These are phyloP conservation scores for Penicillium sp. DNA, from an alignment of 2,329 filamentous ascomycete species.

Conservation along the genomic window DNA sequence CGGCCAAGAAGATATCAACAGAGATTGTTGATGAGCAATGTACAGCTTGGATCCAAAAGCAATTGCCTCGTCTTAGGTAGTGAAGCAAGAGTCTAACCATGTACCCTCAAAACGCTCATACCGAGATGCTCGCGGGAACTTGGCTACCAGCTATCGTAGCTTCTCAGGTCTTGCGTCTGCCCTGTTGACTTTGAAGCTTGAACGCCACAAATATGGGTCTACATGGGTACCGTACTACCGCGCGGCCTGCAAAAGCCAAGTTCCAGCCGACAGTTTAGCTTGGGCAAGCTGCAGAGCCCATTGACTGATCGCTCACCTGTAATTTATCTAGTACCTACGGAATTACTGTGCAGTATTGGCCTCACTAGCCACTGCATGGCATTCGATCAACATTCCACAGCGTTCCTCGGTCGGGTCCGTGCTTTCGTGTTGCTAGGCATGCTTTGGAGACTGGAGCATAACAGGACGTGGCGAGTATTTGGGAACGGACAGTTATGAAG, in stretches of 20 bases:
- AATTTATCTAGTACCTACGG: too few species aligned
- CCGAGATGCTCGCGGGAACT: not conserved
- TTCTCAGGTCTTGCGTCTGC: not conserved
- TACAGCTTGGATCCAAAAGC: not conserved
- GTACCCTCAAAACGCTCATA: not conserved
- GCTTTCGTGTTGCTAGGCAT: conserved; percentile 14
- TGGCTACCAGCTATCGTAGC: not conserved
- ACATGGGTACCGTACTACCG: conserved; percentile 18
- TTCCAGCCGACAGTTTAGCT: not conserved
- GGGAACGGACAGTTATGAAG: conserved; percentile 9
- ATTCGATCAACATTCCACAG: conserved; percentile 19
- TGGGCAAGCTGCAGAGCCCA: not conserved
- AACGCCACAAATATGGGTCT: conserved; percentile 16
- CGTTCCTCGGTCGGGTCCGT: not conserved
- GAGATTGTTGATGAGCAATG: not conserved
- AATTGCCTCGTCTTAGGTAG: not conserved
- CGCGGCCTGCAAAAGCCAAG: conserved; percentile 7
- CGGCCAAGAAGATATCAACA: not conserved
- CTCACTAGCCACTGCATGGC: conserved; percentile 1
- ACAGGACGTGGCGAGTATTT: not conserved
- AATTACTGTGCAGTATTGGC: not conserved
- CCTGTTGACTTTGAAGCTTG: not conserved
- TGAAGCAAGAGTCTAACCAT: too few species aligned
- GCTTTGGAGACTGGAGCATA: conserved; percentile 5
- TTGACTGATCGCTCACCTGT: not conserved